Base-by-base conservation (phyloP, 768 basidiomycete species). In the Hericium alpestre region DNA sequence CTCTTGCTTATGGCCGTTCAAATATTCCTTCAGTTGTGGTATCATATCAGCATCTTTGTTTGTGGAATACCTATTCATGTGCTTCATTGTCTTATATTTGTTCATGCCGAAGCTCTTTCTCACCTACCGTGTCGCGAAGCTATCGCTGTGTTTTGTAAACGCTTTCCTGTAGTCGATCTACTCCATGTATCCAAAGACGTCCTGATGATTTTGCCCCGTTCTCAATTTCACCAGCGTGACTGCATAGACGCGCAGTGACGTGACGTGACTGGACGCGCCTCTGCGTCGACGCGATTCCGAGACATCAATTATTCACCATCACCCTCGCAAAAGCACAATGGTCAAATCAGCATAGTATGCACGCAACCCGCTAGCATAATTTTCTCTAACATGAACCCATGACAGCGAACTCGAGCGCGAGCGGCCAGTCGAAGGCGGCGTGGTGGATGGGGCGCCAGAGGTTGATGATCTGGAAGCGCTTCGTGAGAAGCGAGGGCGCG, bases 401-500 rank as follows among this genome's bases (percentile, higher is more conserved):
- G 12, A 43, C 56, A 81, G 81, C 46, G 90, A 90, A 25, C 25
- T 25, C 25, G 25, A 25, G 25, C 25, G 74, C 72, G 39, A 81
- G 71, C 5, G 78, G 79, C 69, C 71, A 76, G 58, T 79, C 80
- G n/a, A 65, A 63, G 2, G 77, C 77, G 1, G 71, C 61, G 58
- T 75, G 66, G 16, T 68, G 62, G 62, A 80, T 77, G 1, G 79
- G 79, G 20, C 79, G 72, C 80, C 80, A 81, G 56, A 81, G 65
- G 65, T 79, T 80, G 59, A 80, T 72, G 59, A 80, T 76, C 61
- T 79, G 77, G 66, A 77, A 79, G 58, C 78, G 76, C 22, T 69
- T 65, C 58, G 71, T 64, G 38, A 78, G 70, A 51, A 78, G 62
- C 46, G 61, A 59, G 38, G 65, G 59, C 0, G 69, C 76, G 41